Percentiles rank a stretch among this genome's conserved stretches.
phyloP scores from a whole-genome alignment of 768 basidiomycete genomes.

The Dentipellis sp. region DNA sequence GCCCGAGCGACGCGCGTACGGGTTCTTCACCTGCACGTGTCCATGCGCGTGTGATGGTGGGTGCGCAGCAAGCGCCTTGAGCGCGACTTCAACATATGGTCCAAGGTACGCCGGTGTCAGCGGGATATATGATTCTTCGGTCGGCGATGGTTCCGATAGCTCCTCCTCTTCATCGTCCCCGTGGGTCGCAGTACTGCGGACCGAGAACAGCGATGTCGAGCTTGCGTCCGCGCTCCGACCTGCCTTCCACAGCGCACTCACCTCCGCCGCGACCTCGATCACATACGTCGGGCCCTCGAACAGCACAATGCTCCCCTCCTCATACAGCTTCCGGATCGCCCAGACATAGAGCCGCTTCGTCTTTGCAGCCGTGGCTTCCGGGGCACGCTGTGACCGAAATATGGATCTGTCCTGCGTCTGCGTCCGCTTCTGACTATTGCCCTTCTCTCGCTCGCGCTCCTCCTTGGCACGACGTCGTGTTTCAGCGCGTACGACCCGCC shows the following conservation, averaged over 20 bases:
- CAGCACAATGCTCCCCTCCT: constrained; percentile 66
- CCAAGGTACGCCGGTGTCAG: constrained; percentile 46
- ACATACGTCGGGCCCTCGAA: constrained; percentile 57
- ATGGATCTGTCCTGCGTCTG: constrained; percentile 1
- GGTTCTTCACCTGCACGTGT: neutral
- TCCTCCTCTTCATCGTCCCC: constrained; percentile 29
- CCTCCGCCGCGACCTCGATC: constrained; percentile 10
- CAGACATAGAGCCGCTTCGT: constrained; percentile 62
- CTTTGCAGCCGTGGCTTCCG: constrained; percentile 22
- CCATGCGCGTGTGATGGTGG: constrained; percentile 2
- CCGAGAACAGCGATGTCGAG: constrained; percentile 12
- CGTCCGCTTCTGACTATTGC: constrained; percentile 14
- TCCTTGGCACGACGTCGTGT: constrained; percentile 42
- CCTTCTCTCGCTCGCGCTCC: constrained; percentile 33
- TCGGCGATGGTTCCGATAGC: constrained; percentile 49
- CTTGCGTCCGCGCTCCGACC: constrained; percentile 15
- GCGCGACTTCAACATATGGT: constrained; percentile 34
- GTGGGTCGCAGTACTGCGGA: constrained; percentile 9
- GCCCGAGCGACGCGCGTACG: neutral
- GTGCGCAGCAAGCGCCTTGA: constrained; percentile 26
- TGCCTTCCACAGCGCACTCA: constrained; percentile 39
- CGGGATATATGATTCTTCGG: constrained; percentile 63
- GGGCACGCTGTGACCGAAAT: neutral
- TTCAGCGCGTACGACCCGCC: constrained; percentile 56
- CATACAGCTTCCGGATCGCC: constrained; percentile 52